phyloP scores from a whole-genome alignment of 768 basidiomycete species.

The Pleurotus platypus region DNA sequence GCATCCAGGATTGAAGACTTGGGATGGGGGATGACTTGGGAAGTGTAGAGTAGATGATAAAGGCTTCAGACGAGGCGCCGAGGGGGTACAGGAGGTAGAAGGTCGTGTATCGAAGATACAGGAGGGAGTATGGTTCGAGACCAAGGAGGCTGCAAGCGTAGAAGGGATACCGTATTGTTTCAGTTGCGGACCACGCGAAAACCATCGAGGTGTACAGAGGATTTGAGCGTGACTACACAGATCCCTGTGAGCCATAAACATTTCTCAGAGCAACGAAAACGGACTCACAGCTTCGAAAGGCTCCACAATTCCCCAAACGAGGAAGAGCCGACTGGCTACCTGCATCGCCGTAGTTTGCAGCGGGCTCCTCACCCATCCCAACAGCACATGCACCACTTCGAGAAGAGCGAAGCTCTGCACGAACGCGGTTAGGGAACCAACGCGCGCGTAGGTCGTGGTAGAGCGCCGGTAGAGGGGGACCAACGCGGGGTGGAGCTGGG shows the following conservation, averaged over 20 bases:
- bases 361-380: slow-evolving; percentile 80
- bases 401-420: slow-evolving; percentile 84
- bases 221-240: slow-evolving; percentile 54
- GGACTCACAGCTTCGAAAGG: slow-evolving; percentile 55
- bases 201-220: slow-evolving; percentile 91
- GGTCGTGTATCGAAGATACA: slow-evolving; percentile 84
- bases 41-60: slow-evolving; percentile 75
- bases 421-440: slow-evolving; percentile 58
- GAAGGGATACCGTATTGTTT: slow-evolving; percentile 88
- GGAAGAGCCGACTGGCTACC: slow-evolving; percentile 75
- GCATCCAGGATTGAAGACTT: slow-evolving; percentile 38
- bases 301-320: slow-evolving; percentile 82
- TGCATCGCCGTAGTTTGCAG: slow-evolving; percentile 73
- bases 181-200: slow-evolving; percentile 87
- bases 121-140: slow-evolving; percentile 44
- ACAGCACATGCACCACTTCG: slow-evolving; percentile 77
- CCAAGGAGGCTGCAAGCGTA: slow-evolving; percentile 72
- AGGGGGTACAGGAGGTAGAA: slow-evolving; percentile 94
- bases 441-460: slow-evolving; percentile 53
- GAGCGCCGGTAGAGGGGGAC: slow-evolving; percentile 47
- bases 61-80: slow-evolving; percentile 89
- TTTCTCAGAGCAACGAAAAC: neutral
- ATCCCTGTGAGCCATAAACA: too few species aligned
- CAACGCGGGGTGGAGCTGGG: slow-evolving; percentile 34
- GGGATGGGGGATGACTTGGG: slow-evolving; percentile 43